Evolutionary conservation across 1,139 yeast species (phyloP).

Genomic region (Arxiozyma bovina): DNA sequence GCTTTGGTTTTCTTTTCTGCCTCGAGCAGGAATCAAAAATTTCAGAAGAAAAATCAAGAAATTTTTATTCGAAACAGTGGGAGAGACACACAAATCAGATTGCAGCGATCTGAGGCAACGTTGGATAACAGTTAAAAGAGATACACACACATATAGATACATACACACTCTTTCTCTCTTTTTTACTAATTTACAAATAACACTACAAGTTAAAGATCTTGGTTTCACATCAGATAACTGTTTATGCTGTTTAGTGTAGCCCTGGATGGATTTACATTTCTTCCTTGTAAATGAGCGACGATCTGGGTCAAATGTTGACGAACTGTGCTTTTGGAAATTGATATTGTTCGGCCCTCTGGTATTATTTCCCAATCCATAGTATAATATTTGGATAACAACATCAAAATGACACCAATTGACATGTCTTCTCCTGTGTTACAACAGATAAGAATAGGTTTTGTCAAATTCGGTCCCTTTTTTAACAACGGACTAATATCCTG

Average conservation of each 20-base stretch:
- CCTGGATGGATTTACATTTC: conserved; percentile 60
- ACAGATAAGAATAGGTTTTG: conserved; percentile 34
- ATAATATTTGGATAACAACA: conserved; percentile 42
- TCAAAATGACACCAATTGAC: conserved; percentile 51
- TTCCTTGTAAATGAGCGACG: conserved; percentile 32
- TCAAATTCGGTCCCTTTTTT: background rate
- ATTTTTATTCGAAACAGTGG: too few species aligned
- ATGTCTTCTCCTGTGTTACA: conserved; percentile 64
- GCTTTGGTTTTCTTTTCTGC: too few species aligned
- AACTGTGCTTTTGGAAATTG: conserved; percentile 43
- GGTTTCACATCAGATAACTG: conserved; percentile 36
- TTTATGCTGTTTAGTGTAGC: conserved; percentile 64
- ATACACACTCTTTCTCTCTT: too few species aligned
- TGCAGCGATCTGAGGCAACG: too few species aligned
- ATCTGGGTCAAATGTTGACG: conserved; percentile 49
- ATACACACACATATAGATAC: too few species aligned
- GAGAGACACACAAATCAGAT: background rate
- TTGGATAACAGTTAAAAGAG: background rate
- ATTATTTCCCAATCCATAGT: conserved; percentile 35
- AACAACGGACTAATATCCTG: conserved; percentile 2
- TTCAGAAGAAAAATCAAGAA: background rate
- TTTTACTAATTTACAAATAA: background rate
- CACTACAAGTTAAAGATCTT: too few species aligned
- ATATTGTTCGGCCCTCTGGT: conserved; percentile 11
- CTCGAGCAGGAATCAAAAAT: background rate